Conservation (phyloP, 495 filamentous ascomycete genomes). For the Pyrenopolyporus hunteri region DNA sequence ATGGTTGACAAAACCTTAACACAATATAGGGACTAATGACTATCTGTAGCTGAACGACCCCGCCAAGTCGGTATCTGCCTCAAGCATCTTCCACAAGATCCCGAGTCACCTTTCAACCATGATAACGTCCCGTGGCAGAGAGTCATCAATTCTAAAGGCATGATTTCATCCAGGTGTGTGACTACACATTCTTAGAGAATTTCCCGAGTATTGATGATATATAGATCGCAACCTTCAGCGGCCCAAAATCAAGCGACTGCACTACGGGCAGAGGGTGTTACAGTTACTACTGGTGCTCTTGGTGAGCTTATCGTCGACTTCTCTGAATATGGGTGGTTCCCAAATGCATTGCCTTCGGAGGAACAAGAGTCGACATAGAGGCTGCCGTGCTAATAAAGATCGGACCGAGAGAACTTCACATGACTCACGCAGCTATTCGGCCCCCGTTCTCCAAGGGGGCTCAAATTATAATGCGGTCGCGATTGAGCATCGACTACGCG, state of each 20-base stretch:
- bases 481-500: too few species aligned
- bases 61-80: slow-evolving; percentile 88
- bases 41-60: slow-evolving; percentile 63
- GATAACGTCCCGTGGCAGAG: slow-evolving; percentile 92
- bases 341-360: slow-evolving; percentile 60
- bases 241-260: slow-evolving; percentile 71
- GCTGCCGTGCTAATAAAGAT: slow-evolving; percentile 14
- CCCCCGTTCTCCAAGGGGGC: too few species aligned
- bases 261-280: slow-evolving; percentile 72
- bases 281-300: slow-evolving; percentile 65
- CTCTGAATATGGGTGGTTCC: slow-evolving; percentile 78
- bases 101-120: slow-evolving; percentile 62
- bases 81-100: slow-evolving; percentile 73
- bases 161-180: slow-evolving; percentile 78
- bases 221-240: slow-evolving; percentile 68
- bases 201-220: slow-evolving; percentile 1
- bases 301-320: slow-evolving; percentile 76
- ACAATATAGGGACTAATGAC: background rate
- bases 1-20: background rate
- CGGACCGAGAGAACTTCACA: too few species aligned
- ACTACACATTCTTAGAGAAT: background rate
- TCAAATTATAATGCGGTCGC: too few species aligned
- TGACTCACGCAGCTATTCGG: too few species aligned
- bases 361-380: too few species aligned
- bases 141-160: slow-evolving; percentile 84